Evolutionary conservation across 106 monocot genomes (phyloP).

Genomic region (Iris macrosiphon): DNA sequence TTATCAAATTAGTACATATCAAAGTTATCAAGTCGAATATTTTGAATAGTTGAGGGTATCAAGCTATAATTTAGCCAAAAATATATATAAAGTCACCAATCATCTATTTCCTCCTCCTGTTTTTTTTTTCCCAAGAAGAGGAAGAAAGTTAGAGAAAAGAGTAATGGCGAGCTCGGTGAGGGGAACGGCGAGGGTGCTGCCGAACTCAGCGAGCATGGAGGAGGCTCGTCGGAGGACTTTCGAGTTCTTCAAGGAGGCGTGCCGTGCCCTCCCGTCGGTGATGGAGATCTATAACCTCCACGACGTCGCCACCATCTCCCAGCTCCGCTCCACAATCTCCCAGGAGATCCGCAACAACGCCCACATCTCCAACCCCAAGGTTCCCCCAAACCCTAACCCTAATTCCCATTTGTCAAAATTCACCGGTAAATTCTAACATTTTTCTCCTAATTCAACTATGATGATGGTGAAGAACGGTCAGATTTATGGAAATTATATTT

Average conservation of each 20-base stretch:
- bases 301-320: conserved; percentile 79
- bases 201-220: conserved; percentile 75
- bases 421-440: too few relatives aligned
- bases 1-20: too few relatives aligned
- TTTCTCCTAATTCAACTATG: too few relatives aligned
- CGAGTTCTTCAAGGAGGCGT: conserved; percentile 89
- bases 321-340: conserved; percentile 77
- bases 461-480: too few relatives aligned
- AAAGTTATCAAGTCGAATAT: too few relatives aligned
- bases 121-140: too few relatives aligned
- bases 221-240: conserved; percentile 67
- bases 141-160: not conserved
- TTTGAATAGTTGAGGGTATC: too few relatives aligned
- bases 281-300: conserved; percentile 86
- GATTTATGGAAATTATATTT: too few relatives aligned
- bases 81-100: too few relatives aligned
- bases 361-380: conserved; percentile 77
- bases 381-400: conserved; percentile 1
- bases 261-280: conserved; percentile 69
- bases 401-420: too few relatives aligned
- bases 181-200: conserved; percentile 38
- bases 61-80: too few relatives aligned
- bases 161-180: conserved; percentile 57
- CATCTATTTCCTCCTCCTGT: too few relatives aligned
- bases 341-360: conserved; percentile 76